Percentiles rank a stretch among this genome's conserved stretches.
These are phyloP conservation scores for Fusarium acutatum DNA, from an alignment of 2,329 filamentous ascomycete genomes.

Conservation along the genomic window DNA sequence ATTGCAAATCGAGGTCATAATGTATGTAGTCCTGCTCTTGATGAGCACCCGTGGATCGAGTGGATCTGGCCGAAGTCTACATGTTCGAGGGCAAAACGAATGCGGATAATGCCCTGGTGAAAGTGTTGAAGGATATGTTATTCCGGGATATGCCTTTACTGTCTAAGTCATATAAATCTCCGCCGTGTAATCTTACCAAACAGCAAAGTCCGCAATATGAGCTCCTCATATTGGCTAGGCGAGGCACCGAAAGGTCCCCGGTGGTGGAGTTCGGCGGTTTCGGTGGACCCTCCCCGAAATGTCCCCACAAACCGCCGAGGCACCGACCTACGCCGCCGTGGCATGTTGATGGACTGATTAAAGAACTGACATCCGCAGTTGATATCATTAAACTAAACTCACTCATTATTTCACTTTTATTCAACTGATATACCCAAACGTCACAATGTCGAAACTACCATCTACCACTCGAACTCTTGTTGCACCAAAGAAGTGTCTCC, in stretches of 20 bases:
- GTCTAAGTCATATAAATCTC: too few species aligned
- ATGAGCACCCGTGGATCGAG: neutral
- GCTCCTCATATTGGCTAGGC: neutral
- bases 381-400: neutral
- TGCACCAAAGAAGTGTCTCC: slow-evolving; percentile 50
- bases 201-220: neutral
- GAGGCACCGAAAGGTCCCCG: neutral
- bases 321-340: slow-evolving; percentile 23
- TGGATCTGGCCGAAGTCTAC: neutral
- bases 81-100: neutral
- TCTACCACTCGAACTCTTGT: slow-evolving; percentile 55
- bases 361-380: neutral
- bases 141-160: too few species aligned
- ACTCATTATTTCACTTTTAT: neutral
- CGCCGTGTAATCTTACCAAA: neutral
- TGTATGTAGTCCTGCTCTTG: neutral
- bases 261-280: slow-evolving; percentile 41
- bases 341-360: slow-evolving; percentile 6
- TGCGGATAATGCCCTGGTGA: neutral
- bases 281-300: slow-evolving; percentile 25
- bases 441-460: slow-evolving; percentile 44
- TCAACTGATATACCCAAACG: fast-evolving
- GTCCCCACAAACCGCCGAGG: slow-evolving; percentile 30
- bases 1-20: neutral
- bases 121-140: neutral